Evolutionary conservation across 768 basidiomycete species (phyloP).

Genomic region (Rhizopogon vulgaris): DNA sequence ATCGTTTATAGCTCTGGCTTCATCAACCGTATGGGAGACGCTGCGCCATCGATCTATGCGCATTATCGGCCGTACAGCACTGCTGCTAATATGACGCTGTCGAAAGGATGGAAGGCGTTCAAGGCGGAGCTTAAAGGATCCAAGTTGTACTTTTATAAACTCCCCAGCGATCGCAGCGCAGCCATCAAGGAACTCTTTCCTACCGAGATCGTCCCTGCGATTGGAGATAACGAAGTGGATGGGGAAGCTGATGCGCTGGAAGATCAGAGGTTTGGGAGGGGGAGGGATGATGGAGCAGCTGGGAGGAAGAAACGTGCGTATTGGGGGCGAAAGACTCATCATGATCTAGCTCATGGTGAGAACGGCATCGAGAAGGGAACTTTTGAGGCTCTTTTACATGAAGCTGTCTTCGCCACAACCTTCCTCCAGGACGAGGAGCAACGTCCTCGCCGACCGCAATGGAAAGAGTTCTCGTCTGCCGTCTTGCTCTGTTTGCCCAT

Average conservation of each 20-base stretch:
- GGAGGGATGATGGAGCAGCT: constrained; percentile 24
- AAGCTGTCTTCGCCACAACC: constrained; percentile 72
- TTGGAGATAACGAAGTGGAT: constrained; percentile 40
- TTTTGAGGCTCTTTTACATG: constrained; percentile 76
- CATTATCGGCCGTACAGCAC: constrained; percentile 23
- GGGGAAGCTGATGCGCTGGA: constrained; percentile 22
- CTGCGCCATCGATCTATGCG: constrained; percentile 35
- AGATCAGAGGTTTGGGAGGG: constrained; percentile 25
- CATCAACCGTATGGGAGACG: constrained; percentile 60
- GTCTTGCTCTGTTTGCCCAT: constrained; percentile 57
- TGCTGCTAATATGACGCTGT: constrained; percentile 32
- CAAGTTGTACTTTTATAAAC: constrained; percentile 84
- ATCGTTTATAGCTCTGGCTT: constrained; percentile 73
- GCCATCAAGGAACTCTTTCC: constrained; percentile 76
- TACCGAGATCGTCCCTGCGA: constrained; percentile 48
- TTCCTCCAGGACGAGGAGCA: constrained; percentile 30
- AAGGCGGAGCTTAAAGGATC: constrained; percentile 80
- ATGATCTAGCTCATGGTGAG: constrained; percentile 47
- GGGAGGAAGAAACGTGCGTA: constrained; percentile 60
- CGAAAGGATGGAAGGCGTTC: constrained; percentile 83
- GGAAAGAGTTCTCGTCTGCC: constrained; percentile 61
- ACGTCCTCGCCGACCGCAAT: constrained; percentile 22
- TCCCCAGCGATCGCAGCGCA: constrained; percentile 58
- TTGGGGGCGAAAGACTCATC: constrained; percentile 75
- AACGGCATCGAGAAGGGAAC: constrained; percentile 55